A percentile compares a stretch with the other conserved stretches of the same genome.
These are phyloP conservation scores for Ensete glaucum DNA, from an alignment of 176 grass and related monocot genomes.

Conservation along the genomic window DNA sequence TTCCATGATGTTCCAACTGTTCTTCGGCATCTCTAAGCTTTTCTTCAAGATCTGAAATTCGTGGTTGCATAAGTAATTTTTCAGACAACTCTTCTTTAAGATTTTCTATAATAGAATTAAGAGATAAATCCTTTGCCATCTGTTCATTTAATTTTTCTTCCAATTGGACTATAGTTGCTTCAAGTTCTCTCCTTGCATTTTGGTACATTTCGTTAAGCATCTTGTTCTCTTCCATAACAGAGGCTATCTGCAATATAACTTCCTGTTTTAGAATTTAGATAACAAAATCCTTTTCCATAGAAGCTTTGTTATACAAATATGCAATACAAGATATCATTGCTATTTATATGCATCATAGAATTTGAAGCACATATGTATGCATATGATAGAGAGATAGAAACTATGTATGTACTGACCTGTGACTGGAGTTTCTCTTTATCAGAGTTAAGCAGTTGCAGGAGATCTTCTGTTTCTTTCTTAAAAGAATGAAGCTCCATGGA, in stretches of 20 bases:
- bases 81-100: conserved; percentile 22
- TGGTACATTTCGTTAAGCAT: conserved; percentile 48
- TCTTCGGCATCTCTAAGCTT: conserved; percentile 58
- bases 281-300: not conserved
- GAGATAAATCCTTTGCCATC: conserved; percentile 10
- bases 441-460: conserved; percentile 31
- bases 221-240: conserved; percentile 65
- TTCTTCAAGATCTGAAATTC: conserved; percentile 74
- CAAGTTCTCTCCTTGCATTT: conserved; percentile 58
- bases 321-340: conserved; percentile 5
- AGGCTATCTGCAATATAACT: conserved; percentile 40
- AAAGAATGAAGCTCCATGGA: conserved; percentile 38
- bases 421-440: conserved; percentile 49
- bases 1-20: conserved; percentile 70
- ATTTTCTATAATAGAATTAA: conserved; percentile 18
- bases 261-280: conserved; percentile 1
- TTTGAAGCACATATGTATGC: not conserved
- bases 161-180: conserved; percentile 47
- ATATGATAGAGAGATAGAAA: conserved; percentile 8
- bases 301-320: not conserved
- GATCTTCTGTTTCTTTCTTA: conserved; percentile 39
- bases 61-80: conserved; percentile 56
- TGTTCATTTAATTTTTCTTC: conserved; percentile 62
- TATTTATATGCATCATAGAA: not conserved
- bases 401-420: conserved; percentile 14